Base-by-base conservation (phyloP, 1,139 yeast genomes). In the Debaryomyces robertsiae region DNA sequence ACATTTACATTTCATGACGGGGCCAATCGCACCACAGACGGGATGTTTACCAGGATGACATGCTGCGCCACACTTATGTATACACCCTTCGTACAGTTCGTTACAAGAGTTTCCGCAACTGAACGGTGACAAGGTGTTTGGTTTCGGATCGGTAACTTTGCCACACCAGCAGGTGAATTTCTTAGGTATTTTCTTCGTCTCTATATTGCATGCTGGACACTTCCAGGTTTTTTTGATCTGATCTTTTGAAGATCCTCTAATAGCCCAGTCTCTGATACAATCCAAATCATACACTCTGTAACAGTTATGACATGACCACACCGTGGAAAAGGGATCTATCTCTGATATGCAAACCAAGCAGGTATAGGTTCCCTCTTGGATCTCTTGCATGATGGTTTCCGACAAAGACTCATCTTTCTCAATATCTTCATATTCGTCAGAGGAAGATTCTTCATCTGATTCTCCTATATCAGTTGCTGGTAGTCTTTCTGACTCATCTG, bases 31-130 rank as follows among this genome's bases (percentile, higher is more conserved):
- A 18, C 87, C 84, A 67, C 98, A 90, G 17, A 72, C 69, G 0
- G 89, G 83, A 60, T 91, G 97, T 3, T 90, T 85, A 0, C 96
- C 98, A 1, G 96, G 93, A 58, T 90, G 98, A 57, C 98, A 90
- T 14, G 76, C 73, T 7, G 81, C 65, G 3, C 87, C 65, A 57
- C 98, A 90, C 3, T 81, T 77, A 58, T 90, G 98, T 1, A 82
- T 75, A 60, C 96, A 88, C 6, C 75, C 68, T 15, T 65, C 65
- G 42, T 83, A 67, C 39, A 70, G 66, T 15, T 67, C 66, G 40
- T 76, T 75, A 65, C 97, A 90, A 1, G 89, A 73, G 60, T 85
- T 90, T 4, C 96, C 96, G 70, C 98, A 91, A 43, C 94, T 83
- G 52, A 90, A 94, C 0, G 97, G 96, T 45, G 78, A 66, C 41